Percentiles rank a stretch among this genome's conserved stretches.
Conservation (phyloP, 1,284 basidiomycete species). For the Cutaneotrichosporon mucoides region DNA sequence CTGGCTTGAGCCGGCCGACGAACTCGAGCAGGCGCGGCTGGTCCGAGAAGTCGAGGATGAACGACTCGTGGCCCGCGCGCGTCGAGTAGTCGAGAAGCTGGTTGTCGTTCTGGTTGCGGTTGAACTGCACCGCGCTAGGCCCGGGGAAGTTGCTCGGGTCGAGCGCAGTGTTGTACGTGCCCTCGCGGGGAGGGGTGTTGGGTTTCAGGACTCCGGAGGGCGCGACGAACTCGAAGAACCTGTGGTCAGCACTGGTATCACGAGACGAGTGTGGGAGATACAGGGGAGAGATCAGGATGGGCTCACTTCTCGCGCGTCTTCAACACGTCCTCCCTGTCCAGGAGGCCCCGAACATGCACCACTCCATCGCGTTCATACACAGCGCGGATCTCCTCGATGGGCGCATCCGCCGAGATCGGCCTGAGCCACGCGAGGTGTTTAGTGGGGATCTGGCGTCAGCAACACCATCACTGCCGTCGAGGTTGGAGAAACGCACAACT, state of each 20-base stretch:
- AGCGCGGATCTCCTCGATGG: constrained; percentile 12
- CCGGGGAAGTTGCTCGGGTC: background rate
- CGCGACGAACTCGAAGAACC: constrained; percentile 15
- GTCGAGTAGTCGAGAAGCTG: constrained; percentile 8
- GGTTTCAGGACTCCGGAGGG: constrained; percentile 11
- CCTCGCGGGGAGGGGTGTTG: constrained; percentile 10
- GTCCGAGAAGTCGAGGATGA: constrained; percentile 11
- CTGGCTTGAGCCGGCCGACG: constrained; percentile 8
- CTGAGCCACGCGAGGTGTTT: constrained; percentile 15
- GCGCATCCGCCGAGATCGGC: constrained; percentile 12
- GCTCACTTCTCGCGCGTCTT: constrained; percentile 5
- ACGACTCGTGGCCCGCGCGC: constrained; percentile 3
- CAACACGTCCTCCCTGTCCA: constrained; percentile 10
- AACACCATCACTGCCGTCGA: background rate
- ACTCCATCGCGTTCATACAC: constrained; percentile 20
- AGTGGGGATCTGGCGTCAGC: constrained; percentile 13
- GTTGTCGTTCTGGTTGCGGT: constrained; percentile 11
- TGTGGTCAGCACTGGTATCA: background rate
- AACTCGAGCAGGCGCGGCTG: constrained; percentile 8
- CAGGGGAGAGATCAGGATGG: too few relatives aligned
- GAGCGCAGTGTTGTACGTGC: constrained; percentile 10
- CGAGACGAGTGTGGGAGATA: background rate
- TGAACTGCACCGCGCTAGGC: background rate
- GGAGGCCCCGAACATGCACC: constrained; percentile 15
- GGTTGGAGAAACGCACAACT: background rate